Conservation (phyloP, 2,329 filamentous ascomycete species). For the Alternaria arbusti region DNA sequence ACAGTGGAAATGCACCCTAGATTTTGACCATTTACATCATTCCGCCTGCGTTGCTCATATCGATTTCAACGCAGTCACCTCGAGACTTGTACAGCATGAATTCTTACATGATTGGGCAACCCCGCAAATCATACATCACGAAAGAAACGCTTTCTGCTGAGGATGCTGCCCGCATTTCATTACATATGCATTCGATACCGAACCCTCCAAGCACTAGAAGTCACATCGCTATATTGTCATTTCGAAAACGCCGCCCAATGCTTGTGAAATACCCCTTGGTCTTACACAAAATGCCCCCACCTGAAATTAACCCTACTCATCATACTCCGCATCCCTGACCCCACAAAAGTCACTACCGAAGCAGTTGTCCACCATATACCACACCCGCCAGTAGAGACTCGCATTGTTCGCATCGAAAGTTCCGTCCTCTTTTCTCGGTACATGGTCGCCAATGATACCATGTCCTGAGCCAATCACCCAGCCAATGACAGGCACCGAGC, state of each 20-base stretch:
- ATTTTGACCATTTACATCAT: constrained; percentile 7
- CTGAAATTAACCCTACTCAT: constrained; percentile 30
- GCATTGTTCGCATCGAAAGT: constrained; percentile 77
- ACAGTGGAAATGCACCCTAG: constrained; percentile 40
- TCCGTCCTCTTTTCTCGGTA: constrained; percentile 74
- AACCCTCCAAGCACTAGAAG: neutral
- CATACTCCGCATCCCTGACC: constrained; percentile 59
- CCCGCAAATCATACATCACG: neutral
- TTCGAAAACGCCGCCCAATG: constrained; percentile 12
- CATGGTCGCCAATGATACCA: constrained; percentile 74
- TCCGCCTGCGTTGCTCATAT: neutral
- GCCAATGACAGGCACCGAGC: constrained; percentile 59
- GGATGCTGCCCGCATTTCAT: neutral
- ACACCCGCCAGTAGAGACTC: constrained; percentile 66
- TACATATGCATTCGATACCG: neutral
- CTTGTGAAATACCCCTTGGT: neutral
- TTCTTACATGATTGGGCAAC: neutral
- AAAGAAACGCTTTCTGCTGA: neutral
- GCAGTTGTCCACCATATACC: constrained; percentile 62
- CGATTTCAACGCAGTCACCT: neutral
- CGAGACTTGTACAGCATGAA: too few relatives aligned
- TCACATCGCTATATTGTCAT: constrained; percentile 1
- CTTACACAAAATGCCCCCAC: neutral
- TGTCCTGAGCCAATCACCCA: constrained; percentile 53
- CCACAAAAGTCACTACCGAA: constrained; percentile 69